Conservation (phyloP, 2,329 filamentous ascomycete genomes). For the Dothidotthia symphoricarpi region DNA sequence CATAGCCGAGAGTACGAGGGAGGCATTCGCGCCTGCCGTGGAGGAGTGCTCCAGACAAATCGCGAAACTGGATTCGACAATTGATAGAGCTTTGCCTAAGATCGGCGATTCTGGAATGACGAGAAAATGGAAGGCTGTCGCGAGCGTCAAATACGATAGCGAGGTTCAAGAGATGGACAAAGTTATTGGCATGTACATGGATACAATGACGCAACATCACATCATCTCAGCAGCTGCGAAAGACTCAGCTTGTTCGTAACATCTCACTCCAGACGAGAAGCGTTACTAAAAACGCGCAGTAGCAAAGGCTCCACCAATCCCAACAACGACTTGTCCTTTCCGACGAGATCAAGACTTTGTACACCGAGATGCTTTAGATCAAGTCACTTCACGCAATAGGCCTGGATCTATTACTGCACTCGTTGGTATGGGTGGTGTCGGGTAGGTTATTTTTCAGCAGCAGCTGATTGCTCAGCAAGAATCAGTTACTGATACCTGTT, state of each 20-base stretch:
- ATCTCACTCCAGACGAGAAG: too few species aligned
- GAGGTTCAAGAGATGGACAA: slow-evolving; percentile 7
- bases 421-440: slow-evolving; percentile 22
- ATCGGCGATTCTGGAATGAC: slow-evolving; percentile 4
- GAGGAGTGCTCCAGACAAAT: slow-evolving; percentile 13
- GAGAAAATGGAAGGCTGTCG: slow-evolving; percentile 10
- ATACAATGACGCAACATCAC: not conserved
- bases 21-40: slow-evolving; percentile 9
- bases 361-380: slow-evolving; percentile 10
- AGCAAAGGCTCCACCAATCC: too few species aligned
- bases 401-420: slow-evolving; percentile 11
- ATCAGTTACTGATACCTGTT: not conserved
- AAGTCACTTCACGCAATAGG: not conserved
- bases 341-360: slow-evolving; percentile 24
- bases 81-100: slow-evolving; percentile 10
- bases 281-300: too few species aligned
- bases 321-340: slow-evolving; percentile 9
- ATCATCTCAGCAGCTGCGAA: too few species aligned
- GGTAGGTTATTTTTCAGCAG: slow-evolving; percentile 5
- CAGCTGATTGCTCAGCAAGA: not conserved
- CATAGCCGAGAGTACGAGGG: slow-evolving; percentile 5
- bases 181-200: not conserved
- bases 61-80: slow-evolving; percentile 7
- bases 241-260: too few species aligned
- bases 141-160: slow-evolving; percentile 11